Base-by-base conservation (phyloP, 768 basidiomycete genomes). In the Hydnum rufescens region DNA sequence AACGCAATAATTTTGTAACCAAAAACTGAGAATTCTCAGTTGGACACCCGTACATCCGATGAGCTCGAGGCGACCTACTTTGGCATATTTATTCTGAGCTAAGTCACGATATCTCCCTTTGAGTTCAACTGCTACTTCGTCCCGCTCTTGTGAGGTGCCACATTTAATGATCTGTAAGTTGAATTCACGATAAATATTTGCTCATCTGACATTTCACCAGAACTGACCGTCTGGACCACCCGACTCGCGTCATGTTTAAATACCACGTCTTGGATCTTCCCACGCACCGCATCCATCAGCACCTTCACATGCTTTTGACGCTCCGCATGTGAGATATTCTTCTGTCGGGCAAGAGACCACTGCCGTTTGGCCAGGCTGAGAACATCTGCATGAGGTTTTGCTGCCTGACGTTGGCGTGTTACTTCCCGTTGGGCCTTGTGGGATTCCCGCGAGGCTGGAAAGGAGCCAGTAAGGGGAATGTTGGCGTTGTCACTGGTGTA, bases 201-300 rank as follows among this genome's bases (percentile, higher is more conserved):
- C n/a, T 4, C 18, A n/a, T n/a, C n/a, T n/a, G n/a, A n/a, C n/a
- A n/a, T n/a, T n/a, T n/a, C n/a, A 31, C 8, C 28, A 28, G 5
- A 16, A 42, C 50, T 26, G 23, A 54, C 68, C 0, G 77, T 82
- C 63, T 84, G 82, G 22, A 84, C 75, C 55, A 87, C 87, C 57
- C 80, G 75, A 60, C 86, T 88, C 4, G 87, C 88, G 64, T 93
- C 88, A 60, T 93, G 90, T 64, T 90, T 93, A 62, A 86, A 74
- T 1, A 84, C 80, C 32, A 93, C 78, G 30, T 90, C 88, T 55
- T 79, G 78, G 42, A 93, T 78, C 58, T 78, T 77, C 3, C 87
- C 88, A 22, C 81, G 75, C 22, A 89, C 77, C 43, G 80, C 71
- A 29, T 69, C 66, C 76, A 88, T 85, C 5, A 96, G 72, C 26